Base-by-base conservation (phyloP, 305 asterid species). In the Rubia peregrina region DNA sequence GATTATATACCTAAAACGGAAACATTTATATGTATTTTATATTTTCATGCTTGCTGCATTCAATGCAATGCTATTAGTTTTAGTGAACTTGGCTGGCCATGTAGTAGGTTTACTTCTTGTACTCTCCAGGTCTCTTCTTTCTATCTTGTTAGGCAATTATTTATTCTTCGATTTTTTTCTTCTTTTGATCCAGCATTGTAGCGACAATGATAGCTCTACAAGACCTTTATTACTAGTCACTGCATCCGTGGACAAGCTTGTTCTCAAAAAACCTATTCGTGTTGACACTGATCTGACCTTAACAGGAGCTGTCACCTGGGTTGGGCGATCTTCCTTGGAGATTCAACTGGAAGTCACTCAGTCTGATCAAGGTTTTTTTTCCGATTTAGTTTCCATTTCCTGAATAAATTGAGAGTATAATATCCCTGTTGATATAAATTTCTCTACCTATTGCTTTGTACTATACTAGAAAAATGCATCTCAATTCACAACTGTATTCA, bases 171-270 rank as follows among this genome's bases (percentile, higher is more conserved):
- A 19, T 55, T 26, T 36, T 57, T 13, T 12, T 65, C 46, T 40
- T 71, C 42, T 56, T 33, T 68, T 68, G 30, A 46, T 48, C 73
- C 96, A 92, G 96, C 98, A 92, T 62, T 92, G 96, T 79, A 83
- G 85, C 69, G 71, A 82, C 56, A 77, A 79, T 73, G 89, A 89
- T 80, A 85, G 87, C 84, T 82, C 90, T 57, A 89, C 90, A 17
- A 85, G 92, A 83, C 87, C 98, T 36, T 72, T 92, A 65, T 70
- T 90, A 73, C 82, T 92, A 68, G 96, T 90, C 61, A 92, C 98
- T 68, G 98, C 98, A 71, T 92, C 98, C 9, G 98, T 90, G 74
- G 98, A 92, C 84, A 92, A 80, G 83, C 88, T 92, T 91, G 91
- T 83, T 75, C 82, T 92, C 12, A 87, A 79, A 70, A 92, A 85